Evolutionary conservation across 768 basidiomycete species (phyloP).

Genomic region (Paxillus involutus): DNA sequence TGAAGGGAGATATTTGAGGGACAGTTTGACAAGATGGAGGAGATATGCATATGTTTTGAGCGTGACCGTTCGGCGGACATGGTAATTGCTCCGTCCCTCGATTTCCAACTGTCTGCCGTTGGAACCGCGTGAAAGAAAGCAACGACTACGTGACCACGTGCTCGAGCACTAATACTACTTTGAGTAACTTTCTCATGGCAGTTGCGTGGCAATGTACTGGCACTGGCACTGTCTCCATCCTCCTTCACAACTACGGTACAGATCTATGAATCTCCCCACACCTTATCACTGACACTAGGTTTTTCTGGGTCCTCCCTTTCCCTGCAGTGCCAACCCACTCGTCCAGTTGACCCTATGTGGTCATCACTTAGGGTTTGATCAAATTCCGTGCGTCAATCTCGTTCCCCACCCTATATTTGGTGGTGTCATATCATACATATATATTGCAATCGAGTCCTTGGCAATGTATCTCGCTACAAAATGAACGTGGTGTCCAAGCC

Average conservation of each 20-base stretch:
- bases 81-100: conserved; percentile 29
- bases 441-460: not conserved
- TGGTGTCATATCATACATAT: not conserved
- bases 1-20: conserved; percentile 1
- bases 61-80: conserved; percentile 32
- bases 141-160: conserved; percentile 8
- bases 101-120: conserved; percentile 13
- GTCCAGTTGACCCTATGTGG: not conserved
- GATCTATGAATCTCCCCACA: not conserved
- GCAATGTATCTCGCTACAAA: too few species aligned
- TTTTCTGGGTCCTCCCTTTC: not conserved
- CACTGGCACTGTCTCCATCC: not conserved
- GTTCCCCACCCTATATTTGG: not conserved
- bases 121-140: conserved; percentile 26
- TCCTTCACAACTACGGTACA: not conserved
- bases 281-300: not conserved
- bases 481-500: too few species aligned
- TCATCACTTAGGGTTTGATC: not conserved
- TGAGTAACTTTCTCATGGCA: not conserved
- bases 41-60: too few species aligned
- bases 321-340: not conserved
- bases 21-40: not conserved
- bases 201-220: too few species aligned
- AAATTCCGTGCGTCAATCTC: not conserved
- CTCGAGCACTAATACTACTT: conserved; percentile 17